These are phyloP conservation scores for Penicillium sp. DNA, from an alignment of 2,329 filamentous ascomycete genomes.

Conservation along the genomic window DNA sequence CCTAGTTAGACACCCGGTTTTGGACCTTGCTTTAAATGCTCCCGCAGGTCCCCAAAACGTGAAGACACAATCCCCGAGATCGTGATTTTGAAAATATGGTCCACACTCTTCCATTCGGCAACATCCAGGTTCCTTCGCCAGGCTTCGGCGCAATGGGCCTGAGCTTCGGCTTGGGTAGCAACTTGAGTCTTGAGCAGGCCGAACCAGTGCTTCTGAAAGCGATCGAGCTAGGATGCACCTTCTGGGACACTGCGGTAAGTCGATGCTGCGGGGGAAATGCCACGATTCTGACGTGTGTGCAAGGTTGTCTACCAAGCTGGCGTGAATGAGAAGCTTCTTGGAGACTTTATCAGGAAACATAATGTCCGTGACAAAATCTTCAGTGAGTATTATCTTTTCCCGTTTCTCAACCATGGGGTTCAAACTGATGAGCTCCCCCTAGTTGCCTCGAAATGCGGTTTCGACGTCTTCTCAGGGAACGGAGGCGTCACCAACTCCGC, in stretches of 20 bases:
- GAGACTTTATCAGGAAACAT: slow-evolving; percentile 52
- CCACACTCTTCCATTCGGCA: slow-evolving; percentile 42
- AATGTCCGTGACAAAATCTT: slow-evolving; percentile 53
- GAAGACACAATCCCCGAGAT: no score
- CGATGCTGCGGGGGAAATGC: neutral
- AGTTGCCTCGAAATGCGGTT: slow-evolving; percentile 53
- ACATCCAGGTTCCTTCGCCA: slow-evolving; percentile 42
- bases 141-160: slow-evolving; percentile 54
- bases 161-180: slow-evolving; percentile 44
- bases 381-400: slow-evolving; percentile 33
- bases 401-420: neutral
- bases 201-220: slow-evolving; percentile 52
- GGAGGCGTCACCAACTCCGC: slow-evolving; percentile 46
- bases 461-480: slow-evolving; percentile 39
- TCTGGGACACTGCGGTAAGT: slow-evolving; percentile 49
- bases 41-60: no score
- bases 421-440: no score
- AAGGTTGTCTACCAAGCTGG: slow-evolving; percentile 49
- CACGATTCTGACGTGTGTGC: neutral
- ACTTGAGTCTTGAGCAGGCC: slow-evolving; percentile 46
- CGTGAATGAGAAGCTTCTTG: slow-evolving; percentile 51
- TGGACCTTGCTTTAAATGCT: no score
- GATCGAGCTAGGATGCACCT: slow-evolving; percentile 48
- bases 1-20: no score
- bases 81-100: slow-evolving; percentile 43